phyloP scores from a whole-genome alignment of 129 eudicot species.

The Centella asiatica region DNA sequence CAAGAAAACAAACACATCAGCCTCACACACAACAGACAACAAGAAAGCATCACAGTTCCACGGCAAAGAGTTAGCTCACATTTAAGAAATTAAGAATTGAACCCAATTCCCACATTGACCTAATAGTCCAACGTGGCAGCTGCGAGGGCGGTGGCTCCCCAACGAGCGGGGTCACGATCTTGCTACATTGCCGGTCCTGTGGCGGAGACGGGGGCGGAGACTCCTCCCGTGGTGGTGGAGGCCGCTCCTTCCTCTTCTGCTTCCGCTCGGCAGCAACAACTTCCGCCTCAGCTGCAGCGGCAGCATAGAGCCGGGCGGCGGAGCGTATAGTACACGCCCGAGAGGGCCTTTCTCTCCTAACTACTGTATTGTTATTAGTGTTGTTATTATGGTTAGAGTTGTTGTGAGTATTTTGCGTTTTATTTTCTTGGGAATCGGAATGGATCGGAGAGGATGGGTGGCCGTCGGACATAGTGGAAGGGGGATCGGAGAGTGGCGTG shows the following conservation, averaged over 20 bases:
- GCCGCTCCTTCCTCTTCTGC: constrained; percentile 33
- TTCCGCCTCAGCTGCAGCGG: constrained; percentile 60
- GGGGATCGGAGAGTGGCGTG: constrained; percentile 31
- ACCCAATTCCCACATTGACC: constrained; percentile 96
- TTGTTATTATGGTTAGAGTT: constrained; percentile 1
- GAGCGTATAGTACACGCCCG: constrained; percentile 89
- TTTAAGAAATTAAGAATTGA: constrained; percentile 77
- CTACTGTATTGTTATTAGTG: constrained; percentile 20
- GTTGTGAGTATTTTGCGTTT: constrained; percentile 10
- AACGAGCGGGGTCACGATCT: constrained; percentile 53
- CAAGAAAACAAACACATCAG: constrained; percentile 26
- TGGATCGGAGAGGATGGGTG: constrained; percentile 51
- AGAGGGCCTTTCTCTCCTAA: constrained; percentile 75
- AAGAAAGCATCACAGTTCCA: not conserved
- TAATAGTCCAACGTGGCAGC: constrained; percentile 77
- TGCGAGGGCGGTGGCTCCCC: constrained; percentile 58
- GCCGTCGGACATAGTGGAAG: constrained; percentile 37
- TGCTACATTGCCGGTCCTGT: constrained; percentile 43
- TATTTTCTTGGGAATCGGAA: constrained; percentile 18
- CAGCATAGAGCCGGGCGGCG: constrained; percentile 54
- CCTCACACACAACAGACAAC: constrained; percentile 3
- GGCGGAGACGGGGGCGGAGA: constrained; percentile 34
- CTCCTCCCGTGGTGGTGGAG: constrained; percentile 30
- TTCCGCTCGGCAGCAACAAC: constrained; percentile 34
- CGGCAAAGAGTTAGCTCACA: constrained; percentile 40